Evolutionary conservation across 805 yeast species (phyloP), one percentile per base, ranked within the genome.

Genomic region (Yarrowia divulgata): DNA sequence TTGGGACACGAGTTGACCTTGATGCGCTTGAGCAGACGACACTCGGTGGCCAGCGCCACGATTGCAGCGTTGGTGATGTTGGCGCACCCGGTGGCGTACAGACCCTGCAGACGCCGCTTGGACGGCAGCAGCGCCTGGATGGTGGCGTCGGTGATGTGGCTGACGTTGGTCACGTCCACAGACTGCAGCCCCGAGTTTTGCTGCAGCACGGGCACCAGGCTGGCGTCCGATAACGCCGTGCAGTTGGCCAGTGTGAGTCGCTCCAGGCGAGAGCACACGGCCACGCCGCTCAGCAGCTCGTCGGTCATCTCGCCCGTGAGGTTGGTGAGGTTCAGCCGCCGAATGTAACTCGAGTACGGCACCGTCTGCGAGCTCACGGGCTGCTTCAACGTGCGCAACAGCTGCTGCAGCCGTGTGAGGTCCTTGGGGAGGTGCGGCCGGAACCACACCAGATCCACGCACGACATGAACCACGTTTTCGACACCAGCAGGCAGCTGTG

Each of bases 171-270:
- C 73, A 94, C 83, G 79, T 94, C 98, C 63, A 94, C 88, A 52
- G 96, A 90, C 77, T 91, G 97, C 70, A 94, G 80, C 71, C 86
- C 83, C 70, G 84, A 83, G 78, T 97, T 92, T 23, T 87, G 86
- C 64, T 80, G 75, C 40, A 94, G 78, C 6, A 92, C 86, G 1
- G 79, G 80, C 1, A 89, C 81, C 43, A 94, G 84, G n/a, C 91
- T 86, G 7, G 66, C 73, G 72, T 88, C 86, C 0, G 90, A 79
- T 34, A 94, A 78, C 70, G 85, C 82, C 29, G 87, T 82, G 78
- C 98, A 93, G 74, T 90, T 90, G 12, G 93, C 93, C 60, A 94
- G 81, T 0, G 97, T 91, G 66, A 95, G 83, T 72, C 98, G 84
- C 78, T 94, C 98, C 73, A 95, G 80, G 74, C 90, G 88, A 7